A percentile compares a stretch with the other conserved stretches of the same genome.
These are phyloP conservation scores for Cyathus striatus DNA, from an alignment of 768 basidiomycete genomes.

Conservation along the genomic window DNA sequence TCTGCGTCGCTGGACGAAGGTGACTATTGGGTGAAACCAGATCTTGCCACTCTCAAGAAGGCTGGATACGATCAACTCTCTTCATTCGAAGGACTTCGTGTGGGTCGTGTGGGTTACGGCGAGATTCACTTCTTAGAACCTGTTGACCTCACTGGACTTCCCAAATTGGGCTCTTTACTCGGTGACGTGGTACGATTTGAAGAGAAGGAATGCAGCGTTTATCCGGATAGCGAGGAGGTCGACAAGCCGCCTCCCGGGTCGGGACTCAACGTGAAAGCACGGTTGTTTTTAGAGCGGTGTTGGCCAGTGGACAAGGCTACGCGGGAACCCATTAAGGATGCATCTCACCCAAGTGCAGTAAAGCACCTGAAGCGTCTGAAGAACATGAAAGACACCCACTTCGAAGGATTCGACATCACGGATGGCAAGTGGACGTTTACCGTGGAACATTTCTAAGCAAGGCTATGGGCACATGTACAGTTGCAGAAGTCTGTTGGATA, in stretches of 20 bases:
- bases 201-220: slow-evolving; percentile 89
- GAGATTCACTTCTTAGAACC: slow-evolving; percentile 77
- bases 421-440: slow-evolving; percentile 92
- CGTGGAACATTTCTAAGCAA: slow-evolving; percentile 82
- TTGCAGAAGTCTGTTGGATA: background rate
- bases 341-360: slow-evolving; percentile 58
- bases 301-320: slow-evolving; percentile 92
- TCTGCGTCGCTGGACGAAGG: slow-evolving; percentile 61
- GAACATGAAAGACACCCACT: slow-evolving; percentile 81
- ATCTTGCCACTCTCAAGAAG: slow-evolving; percentile 65
- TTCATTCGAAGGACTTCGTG: slow-evolving; percentile 69
- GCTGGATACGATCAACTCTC: slow-evolving; percentile 70
- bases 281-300: slow-evolving; percentile 71
- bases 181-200: slow-evolving; percentile 88
- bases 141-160: slow-evolving; percentile 82
- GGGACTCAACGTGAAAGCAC: slow-evolving; percentile 87
- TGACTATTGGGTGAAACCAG: slow-evolving; percentile 89
- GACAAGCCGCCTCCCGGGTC: slow-evolving; percentile 80
- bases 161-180: slow-evolving; percentile 73
- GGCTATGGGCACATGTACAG: background rate
- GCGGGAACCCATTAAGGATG: slow-evolving; percentile 83
- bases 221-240: slow-evolving; percentile 83
- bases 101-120: slow-evolving; percentile 90
- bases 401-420: slow-evolving; percentile 71
- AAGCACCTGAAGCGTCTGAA: slow-evolving; percentile 79